Percentiles rank a stretch among this genome's conserved stretches.
Conservation (phyloP, 176 grass and related monocot genomes). For the Lolium multiflorum region DNA sequence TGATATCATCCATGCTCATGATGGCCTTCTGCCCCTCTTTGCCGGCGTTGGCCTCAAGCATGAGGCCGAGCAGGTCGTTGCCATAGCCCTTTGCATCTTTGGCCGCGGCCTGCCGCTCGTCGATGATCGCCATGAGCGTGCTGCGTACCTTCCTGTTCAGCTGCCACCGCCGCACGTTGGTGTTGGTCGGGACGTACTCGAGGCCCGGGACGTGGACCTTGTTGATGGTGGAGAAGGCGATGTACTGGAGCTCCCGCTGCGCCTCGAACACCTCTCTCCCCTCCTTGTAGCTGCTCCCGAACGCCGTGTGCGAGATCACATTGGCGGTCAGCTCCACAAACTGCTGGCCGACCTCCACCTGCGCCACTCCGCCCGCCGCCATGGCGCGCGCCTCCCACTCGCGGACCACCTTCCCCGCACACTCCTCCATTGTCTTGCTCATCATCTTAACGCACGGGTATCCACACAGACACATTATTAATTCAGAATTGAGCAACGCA, state of each 20-base stretch:
- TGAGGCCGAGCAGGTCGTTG: constrained; percentile 65
- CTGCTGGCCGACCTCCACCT: constrained; percentile 53
- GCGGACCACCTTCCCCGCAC: constrained; percentile 50
- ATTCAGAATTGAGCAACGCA: too few species aligned
- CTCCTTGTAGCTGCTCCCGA: constrained; percentile 62
- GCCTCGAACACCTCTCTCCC: constrained; percentile 74
- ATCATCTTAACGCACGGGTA: constrained; percentile 28
- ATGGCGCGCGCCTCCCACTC: constrained; percentile 46
- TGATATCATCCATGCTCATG: constrained; percentile 62
- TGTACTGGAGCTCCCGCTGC: constrained; percentile 60
- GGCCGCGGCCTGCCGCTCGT: constrained; percentile 17
- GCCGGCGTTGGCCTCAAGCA: constrained; percentile 52
- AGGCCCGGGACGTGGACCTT: constrained; percentile 30
- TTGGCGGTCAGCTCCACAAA: constrained; percentile 68
- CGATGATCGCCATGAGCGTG: constrained; percentile 55
- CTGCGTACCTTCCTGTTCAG: constrained; percentile 39
- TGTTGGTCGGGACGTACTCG: constrained; percentile 44
- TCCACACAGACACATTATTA: too few species aligned
- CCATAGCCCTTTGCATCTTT: constrained; percentile 42
- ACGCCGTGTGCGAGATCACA: constrained; percentile 71
- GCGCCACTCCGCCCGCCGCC: neutral
- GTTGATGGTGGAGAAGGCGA: constrained; percentile 41
- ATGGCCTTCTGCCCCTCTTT: too few species aligned
- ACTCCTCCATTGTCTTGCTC: constrained; percentile 53
- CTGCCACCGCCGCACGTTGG: constrained; percentile 50